Percentiles rank a stretch among this genome's conserved stretches.
phyloP scores from a whole-genome alignment of 495 filamentous ascomycete genomes.

The Sordaria brevicollis region DNA sequence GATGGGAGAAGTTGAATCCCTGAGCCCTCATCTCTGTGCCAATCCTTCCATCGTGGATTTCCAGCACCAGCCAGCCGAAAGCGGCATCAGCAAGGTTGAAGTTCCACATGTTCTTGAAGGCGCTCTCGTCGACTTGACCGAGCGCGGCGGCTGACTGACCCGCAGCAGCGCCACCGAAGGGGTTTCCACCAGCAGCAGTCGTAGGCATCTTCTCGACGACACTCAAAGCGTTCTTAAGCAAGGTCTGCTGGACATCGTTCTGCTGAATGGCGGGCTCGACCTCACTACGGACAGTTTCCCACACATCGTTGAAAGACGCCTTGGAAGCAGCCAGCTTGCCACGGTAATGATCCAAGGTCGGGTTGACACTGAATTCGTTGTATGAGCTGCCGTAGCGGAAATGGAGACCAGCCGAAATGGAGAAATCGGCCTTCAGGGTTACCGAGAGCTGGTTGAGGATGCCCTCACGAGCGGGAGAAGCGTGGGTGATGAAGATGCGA shows the following conservation, averaged over 20 bases:
- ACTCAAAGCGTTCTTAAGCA: constrained; percentile 79
- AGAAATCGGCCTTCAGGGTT: constrained; percentile 96
- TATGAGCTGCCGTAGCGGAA: constrained; percentile 99
- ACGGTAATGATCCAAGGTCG: constrained; percentile 94
- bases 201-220: constrained; percentile 95
- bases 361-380: constrained; percentile 99
- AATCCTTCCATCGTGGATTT: constrained; percentile 88
- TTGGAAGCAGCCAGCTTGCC: constrained; percentile 99
- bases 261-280: constrained; percentile 87
- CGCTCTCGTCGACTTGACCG: constrained; percentile 93
- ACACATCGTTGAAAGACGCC: constrained; percentile 97
- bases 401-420: constrained; percentile 92
- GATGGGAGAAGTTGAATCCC: constrained; percentile 98
- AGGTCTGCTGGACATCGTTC: constrained; percentile 83
- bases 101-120: constrained; percentile 99
- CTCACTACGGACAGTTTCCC: constrained; percentile 95
- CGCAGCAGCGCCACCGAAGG: constrained; percentile 80
- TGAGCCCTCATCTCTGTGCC: constrained; percentile 97
- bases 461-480: constrained; percentile 92
- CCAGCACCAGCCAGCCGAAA: constrained; percentile 89
- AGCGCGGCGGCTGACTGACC: constrained; percentile 48
- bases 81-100: constrained; percentile 98
- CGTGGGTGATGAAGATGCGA: constrained; percentile 95
- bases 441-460: constrained; percentile 97
- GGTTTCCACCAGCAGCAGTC: constrained; percentile 88